Base-by-base conservation (phyloP, 495 filamentous ascomycete genomes). In the Ramalina peruviana region DNA sequence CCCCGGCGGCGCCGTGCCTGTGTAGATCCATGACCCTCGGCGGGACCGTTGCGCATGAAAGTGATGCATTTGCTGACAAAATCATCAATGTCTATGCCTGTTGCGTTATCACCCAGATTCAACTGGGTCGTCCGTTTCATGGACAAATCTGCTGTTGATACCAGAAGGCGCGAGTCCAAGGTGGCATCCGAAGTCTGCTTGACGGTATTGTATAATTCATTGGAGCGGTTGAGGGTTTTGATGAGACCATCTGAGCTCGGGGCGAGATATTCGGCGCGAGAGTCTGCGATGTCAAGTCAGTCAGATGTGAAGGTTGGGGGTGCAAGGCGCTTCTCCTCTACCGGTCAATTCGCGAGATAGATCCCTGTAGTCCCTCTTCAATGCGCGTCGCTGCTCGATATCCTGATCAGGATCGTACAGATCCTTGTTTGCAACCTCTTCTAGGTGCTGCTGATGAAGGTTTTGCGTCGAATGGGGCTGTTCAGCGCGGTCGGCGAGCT, bases 121-220 rank as follows among this genome's bases (percentile, higher is more conserved):
- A 88, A 68, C 30, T 83, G 77, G 25, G 79, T 66, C 0, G 81
- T 78, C 55, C 83, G 86, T 49, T 85, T 84, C 50, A 82, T 79
- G 0, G 82, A 79, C 2, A 88, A 65, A 53, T 97, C 92, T 17
- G 85, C 81, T 0, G 81, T 78, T 33, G 71, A 75, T 11, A 95
- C 85, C 10, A 97, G 70, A 37, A 92, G 70, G 39, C 86, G 80
- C 1, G 90, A 85, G 59, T 99, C 92, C 50, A 94, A 80, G 3
- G 82, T 87, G 1, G 92, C 92, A 61, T 99, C 93, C n/a, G 77
- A 76, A 1, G 92, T 93, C 59, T 96, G 89, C 55, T 86, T 92
- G 44, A 97, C 87, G 33, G 77, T 68, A 25, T 63, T 63, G 58
- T 81, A 83, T 10, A 81, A 62, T 3, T 68, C 54, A 58, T 96